These are phyloP conservation scores for Vigna hirtella DNA, from an alignment of 306 rosid genomes.

Conservation along the genomic window DNA sequence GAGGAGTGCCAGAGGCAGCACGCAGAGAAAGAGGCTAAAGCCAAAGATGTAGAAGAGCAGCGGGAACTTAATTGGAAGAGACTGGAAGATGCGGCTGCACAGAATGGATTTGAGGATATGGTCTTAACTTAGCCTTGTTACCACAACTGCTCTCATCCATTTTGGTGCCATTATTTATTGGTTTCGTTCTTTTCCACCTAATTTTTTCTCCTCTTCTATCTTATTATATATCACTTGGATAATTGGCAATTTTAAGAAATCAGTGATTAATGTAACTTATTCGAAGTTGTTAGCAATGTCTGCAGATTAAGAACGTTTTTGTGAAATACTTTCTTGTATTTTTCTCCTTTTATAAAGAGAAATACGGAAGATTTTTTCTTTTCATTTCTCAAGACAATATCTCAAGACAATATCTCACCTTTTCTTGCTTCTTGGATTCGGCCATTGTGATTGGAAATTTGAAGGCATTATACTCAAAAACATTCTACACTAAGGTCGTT, in stretches of 20 bases:
- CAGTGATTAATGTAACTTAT: conserved; percentile 67
- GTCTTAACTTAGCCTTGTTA: conserved; percentile 51
- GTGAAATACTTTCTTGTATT: conserved; percentile 62
- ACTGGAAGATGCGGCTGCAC: conserved; percentile 80
- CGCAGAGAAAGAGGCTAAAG: conserved; percentile 69
- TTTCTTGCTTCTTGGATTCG: neutral
- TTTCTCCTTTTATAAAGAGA: conserved; percentile 41
- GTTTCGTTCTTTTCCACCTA: conserved; percentile 39
- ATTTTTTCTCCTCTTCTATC: conserved; percentile 44
- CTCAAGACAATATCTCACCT: neutral
- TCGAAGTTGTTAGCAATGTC: conserved; percentile 66
- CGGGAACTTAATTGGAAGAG: conserved; percentile 82
- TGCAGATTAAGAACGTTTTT: conserved; percentile 62
- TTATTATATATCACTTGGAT: conserved; percentile 56
- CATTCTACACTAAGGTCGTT: neutral
- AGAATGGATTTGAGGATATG: conserved; percentile 63
- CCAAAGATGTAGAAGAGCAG: conserved; percentile 67
- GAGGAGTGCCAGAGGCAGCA: conserved; percentile 85
- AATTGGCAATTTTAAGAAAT: conserved; percentile 56
- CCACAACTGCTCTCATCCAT: conserved; percentile 48
- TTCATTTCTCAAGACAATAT: neutral
- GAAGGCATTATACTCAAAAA: neutral
- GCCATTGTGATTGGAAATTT: neutral
- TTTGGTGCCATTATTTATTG: conserved; percentile 65
- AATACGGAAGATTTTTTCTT: conserved; percentile 33